A percentile compares a stretch with the other conserved stretches of the same genome.
Evolutionary conservation across 306 rosid genomes (phyloP).

Genomic region (Echinosophora koreensis): DNA sequence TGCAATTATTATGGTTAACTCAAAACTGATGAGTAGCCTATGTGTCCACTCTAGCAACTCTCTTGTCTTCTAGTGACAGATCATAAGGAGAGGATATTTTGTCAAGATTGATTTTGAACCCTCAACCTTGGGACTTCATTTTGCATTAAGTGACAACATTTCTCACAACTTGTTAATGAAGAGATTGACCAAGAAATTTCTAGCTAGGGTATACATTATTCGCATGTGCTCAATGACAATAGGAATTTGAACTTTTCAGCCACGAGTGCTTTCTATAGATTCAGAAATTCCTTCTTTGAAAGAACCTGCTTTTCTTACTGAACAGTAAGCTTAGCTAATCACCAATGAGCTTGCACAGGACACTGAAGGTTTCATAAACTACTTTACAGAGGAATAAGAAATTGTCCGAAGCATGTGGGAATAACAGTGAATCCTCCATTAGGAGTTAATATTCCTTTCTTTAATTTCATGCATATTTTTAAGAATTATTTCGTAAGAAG

Average conservation of each 20-base stretch:
- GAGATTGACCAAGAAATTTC: slow-evolving; percentile 44
- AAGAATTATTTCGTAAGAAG: neutral
- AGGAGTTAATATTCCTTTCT: neutral
- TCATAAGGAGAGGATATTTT: slow-evolving; percentile 31
- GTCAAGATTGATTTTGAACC: slow-evolving; percentile 12
- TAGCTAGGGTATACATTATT: slow-evolving; percentile 22
- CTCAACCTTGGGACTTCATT: slow-evolving; percentile 19
- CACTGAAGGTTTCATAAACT: slow-evolving; percentile 22
- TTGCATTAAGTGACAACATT: slow-evolving; percentile 13
- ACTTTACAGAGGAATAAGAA: slow-evolving; percentile 28
- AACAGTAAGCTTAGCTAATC: slow-evolving; percentile 27
- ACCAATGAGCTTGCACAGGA: slow-evolving; percentile 27
- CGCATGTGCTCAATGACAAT: slow-evolving; percentile 37
- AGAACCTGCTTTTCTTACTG: neutral
- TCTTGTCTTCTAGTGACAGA: slow-evolving; percentile 20
- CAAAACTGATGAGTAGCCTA: slow-evolving; percentile 31
- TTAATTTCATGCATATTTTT: slow-evolving; percentile 10
- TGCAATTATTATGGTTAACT: slow-evolving; percentile 31
- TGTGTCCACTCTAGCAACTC: neutral
- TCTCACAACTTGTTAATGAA: slow-evolving; percentile 45
- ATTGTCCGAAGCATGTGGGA: slow-evolving; percentile 37
- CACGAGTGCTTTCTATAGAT: slow-evolving; percentile 36
- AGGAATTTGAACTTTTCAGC: slow-evolving; percentile 39
- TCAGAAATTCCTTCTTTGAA: slow-evolving; percentile 39
- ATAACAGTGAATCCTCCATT: slow-evolving; percentile 14